Base-by-base conservation (phyloP, 345 rosid genomes). In the Ricinus communis region DNA sequence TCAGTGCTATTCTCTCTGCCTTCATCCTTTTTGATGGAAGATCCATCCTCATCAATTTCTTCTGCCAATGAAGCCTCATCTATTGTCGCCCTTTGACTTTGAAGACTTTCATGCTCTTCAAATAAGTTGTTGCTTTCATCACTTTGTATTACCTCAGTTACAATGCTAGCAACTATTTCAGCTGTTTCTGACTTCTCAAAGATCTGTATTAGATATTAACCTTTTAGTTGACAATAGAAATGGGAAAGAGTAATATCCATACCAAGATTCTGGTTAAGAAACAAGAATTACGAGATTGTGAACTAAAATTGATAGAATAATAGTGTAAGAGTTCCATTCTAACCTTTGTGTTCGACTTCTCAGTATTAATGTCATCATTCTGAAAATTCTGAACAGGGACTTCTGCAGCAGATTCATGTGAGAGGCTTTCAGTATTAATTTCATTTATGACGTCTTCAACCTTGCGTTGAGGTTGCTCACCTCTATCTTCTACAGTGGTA, bases 311-410 rank as follows among this genome's bases (percentile, higher is more conserved):
- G n/a, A 50, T 25, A n/a, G n/a, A n/a, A n/a, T n/a, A n/a, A n/a
- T n/a, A n/a, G n/a, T 58, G 61, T 7, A 21, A 5, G 38, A 5
- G 21, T 43, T 64, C 50, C 12, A n/a, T 28, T 38, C 73, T 56
- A 50, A 74, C 78, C 75, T 79, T 69, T 59, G 25, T 53, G 2
- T 60, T 4, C 8, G 71, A 65, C 22, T 51, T 45, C 31, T 65
- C 71, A 28, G 50, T 30, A 22, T 62, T 46, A 7, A 7, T 47
- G n/a, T 54, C 60, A 53, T 71, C 73, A 51, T 53, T 43, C 57
- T 71, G 22, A 4, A 66, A 66, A 54, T 67, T 55, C 60, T 69
- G 51, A 22, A 14, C 11, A 12, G 56, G 36, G 53, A 18, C 38
- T 51, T 22, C 56, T 73, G 28, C 74, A 41, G 66, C 59, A 7